Evolutionary conservation across 768 basidiomycete species (phyloP).

Genomic region (Psilocybe sp.): DNA sequence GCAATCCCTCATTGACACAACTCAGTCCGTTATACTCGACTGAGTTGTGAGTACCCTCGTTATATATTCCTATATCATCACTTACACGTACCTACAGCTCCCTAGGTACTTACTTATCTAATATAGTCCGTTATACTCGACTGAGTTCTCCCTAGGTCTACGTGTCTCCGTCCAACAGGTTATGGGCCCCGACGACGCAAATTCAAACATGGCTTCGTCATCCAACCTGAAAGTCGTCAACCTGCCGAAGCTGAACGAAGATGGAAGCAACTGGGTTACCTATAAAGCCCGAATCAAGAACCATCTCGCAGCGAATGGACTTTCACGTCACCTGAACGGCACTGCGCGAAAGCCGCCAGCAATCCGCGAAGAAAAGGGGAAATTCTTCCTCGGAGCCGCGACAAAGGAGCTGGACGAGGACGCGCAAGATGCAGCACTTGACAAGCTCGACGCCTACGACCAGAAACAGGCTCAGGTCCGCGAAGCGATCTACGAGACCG

Average conservation of each 20-base stretch:
- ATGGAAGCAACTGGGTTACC: slow-evolving; percentile 27
- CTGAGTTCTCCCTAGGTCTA: too few species aligned
- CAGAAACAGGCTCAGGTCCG: slow-evolving; percentile 21
- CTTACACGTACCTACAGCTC: too few species aligned
- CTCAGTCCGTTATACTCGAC: too few species aligned
- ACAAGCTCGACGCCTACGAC: slow-evolving; percentile 17
- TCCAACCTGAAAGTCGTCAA: slow-evolving; percentile 17
- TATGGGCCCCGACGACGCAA: slow-evolving; percentile 23
- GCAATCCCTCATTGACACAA: too few species aligned
- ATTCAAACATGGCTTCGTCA: slow-evolving; percentile 5
- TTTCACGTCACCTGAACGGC: slow-evolving; percentile 21
- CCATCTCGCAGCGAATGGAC: slow-evolving; percentile 21
- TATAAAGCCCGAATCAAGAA: slow-evolving; percentile 23
- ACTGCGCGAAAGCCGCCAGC: slow-evolving; percentile 15
- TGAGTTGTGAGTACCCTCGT: too few species aligned
- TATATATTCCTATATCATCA: too few species aligned
- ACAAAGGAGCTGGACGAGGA: slow-evolving; percentile 3
- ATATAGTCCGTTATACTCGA: too few species aligned
- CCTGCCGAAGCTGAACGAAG: slow-evolving; percentile 21
- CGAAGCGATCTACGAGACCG: slow-evolving; percentile 22
- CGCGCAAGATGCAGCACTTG: slow-evolving; percentile 16
- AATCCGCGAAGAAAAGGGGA: slow-evolving; percentile 9
- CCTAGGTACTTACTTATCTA: too few species aligned
- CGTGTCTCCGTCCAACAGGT: slow-evolving; percentile 18
- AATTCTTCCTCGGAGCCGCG: slow-evolving; percentile 11